phyloP scores from a whole-genome alignment of 1,284 basidiomycete species.

The Irpex sp. region DNA sequence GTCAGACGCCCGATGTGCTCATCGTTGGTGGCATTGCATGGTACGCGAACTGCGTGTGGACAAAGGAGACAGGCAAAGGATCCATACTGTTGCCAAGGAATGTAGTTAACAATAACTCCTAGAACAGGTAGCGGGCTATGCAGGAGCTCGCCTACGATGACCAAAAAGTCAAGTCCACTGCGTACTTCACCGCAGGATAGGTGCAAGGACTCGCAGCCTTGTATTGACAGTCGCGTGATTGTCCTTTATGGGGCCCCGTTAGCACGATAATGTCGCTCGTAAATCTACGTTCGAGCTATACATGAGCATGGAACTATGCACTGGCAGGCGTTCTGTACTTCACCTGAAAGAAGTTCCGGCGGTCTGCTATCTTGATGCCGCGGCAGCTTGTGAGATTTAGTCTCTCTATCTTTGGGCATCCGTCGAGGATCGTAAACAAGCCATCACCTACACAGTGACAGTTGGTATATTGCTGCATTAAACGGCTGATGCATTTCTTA shows the following conservation, averaged over 20 bases:
- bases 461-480: not conserved
- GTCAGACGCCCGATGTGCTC: not conserved
- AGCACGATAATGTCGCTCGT: no score
- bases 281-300: no score
- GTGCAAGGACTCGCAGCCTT: no score
- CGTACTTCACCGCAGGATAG: no score
- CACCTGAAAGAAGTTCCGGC: slow-evolving; percentile 69
- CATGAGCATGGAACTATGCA: not conserved
- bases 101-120: no score
- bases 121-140: no score
- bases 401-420: slow-evolving; percentile 45
- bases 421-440: slow-evolving; percentile 54
- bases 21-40: not conserved
- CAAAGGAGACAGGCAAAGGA: not conserved
- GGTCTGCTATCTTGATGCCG: slow-evolving; percentile 52
- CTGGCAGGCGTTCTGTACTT: not conserved
- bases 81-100: not conserved
- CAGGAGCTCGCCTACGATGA: no score
- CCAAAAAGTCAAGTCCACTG: no score
- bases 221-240: no score
- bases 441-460: slow-evolving; percentile 41
- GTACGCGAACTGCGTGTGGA: not conserved
- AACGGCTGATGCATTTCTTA: slow-evolving; percentile 22
- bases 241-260: no score
- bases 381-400: slow-evolving; percentile 67